Conservation (phyloP, 345 rosid species). For the Dimocarpus longan region DNA sequence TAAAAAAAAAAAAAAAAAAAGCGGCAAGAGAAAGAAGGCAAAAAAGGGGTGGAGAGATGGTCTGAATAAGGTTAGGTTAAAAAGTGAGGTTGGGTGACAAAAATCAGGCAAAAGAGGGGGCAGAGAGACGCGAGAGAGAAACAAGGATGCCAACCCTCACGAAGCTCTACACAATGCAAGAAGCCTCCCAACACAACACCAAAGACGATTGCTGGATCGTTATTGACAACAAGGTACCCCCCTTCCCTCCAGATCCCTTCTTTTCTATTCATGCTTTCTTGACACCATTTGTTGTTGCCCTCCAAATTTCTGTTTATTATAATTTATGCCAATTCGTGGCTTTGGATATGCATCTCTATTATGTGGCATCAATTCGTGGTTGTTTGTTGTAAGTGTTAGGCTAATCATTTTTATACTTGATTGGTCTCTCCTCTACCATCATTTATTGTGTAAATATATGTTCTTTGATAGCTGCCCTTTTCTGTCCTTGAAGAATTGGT, state of each 20-base stretch:
- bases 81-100: not conserved
- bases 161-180: constrained; percentile 68
- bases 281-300: not conserved
- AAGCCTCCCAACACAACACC: constrained; percentile 69
- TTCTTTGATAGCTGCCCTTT: too few relatives aligned
- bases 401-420: too few relatives aligned
- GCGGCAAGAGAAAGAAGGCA: too few relatives aligned
- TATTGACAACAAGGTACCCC: constrained; percentile 74
- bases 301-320: too few relatives aligned
- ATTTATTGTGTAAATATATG: too few relatives aligned
- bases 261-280: not conserved
- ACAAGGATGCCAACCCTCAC: constrained; percentile 74
- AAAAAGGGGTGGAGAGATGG: not conserved
- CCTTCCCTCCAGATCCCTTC: not conserved
- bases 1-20: too few relatives aligned
- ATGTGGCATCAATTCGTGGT: not conserved
- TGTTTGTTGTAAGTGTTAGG: not conserved
- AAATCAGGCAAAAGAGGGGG: not conserved
- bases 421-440: not conserved
- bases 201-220: constrained; percentile 93
- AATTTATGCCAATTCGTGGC: not conserved
- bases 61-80: not conserved
- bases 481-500: not conserved
- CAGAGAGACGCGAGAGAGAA: not conserved
- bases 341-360: too few relatives aligned